Conservation (phyloP, 192 early-diverging fungal genomes). For the Chytriomyces hyalinus region DNA sequence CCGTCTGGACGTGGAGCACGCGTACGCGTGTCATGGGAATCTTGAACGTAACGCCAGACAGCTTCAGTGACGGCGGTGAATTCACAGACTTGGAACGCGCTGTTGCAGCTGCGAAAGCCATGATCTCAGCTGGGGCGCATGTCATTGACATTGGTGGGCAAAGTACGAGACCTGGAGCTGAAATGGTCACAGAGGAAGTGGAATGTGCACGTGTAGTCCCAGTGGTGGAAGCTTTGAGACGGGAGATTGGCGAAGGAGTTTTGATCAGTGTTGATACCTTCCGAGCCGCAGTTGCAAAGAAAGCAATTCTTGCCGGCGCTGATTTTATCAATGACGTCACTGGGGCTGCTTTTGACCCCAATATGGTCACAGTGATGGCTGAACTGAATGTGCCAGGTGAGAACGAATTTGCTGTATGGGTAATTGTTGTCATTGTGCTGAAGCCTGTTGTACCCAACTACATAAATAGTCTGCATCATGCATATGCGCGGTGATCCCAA, state of each 20-base stretch:
- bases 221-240: slow-evolving; percentile 78
- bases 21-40: slow-evolving; percentile 93
- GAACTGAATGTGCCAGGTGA: slow-evolving; percentile 70
- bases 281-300: slow-evolving; percentile 80
- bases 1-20: slow-evolving; percentile 66
- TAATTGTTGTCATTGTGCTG: neutral
- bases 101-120: slow-evolving; percentile 64
- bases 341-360: slow-evolving; percentile 76
- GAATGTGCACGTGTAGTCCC: slow-evolving; percentile 84
- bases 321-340: slow-evolving; percentile 95
- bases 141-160: slow-evolving; percentile 96
- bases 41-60: slow-evolving; percentile 95
- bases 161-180: slow-evolving; percentile 88
- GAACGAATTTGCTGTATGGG: neutral
- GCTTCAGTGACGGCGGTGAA: slow-evolving; percentile 92
- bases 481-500: slow-evolving; percentile 95
- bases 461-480: slow-evolving; percentile 77
- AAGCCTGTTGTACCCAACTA: neutral
- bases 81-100: slow-evolving; percentile 67
- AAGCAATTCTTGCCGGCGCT: slow-evolving; percentile 88
- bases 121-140: slow-evolving; percentile 80
- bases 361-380: slow-evolving; percentile 82
- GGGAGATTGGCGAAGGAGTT: slow-evolving; percentile 50
- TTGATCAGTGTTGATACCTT: slow-evolving; percentile 96
- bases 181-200: slow-evolving; percentile 73